Evolutionary conservation across 176 grass and related monocot species (phyloP).

Genomic region (Aegilops speltoides): DNA sequence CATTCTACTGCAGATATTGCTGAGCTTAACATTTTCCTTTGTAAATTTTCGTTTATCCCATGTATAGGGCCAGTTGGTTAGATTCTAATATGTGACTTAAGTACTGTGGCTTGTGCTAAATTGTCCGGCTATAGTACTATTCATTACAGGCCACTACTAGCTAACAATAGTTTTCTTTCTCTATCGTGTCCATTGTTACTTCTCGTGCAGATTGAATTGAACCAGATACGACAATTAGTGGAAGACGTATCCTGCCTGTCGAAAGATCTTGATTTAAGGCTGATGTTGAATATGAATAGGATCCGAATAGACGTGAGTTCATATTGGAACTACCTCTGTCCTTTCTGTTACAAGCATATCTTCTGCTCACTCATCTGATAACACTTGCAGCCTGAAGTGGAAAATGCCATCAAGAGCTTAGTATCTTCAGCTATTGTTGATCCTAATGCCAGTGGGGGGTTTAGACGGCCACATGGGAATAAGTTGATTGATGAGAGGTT

Average conservation of each 20-base stretch:
- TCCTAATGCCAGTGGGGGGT: constrained; percentile 57
- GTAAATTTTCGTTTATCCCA: neutral
- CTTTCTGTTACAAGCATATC: neutral
- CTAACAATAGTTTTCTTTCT: neutral
- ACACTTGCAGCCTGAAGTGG: constrained; percentile 50
- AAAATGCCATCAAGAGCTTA: constrained; percentile 43
- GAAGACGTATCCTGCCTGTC: constrained; percentile 66
- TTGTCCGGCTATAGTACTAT: neutral
- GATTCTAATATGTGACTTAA: neutral
- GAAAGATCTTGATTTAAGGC: constrained; percentile 65
- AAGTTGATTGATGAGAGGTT: constrained; percentile 49
- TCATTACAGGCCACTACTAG: neutral
- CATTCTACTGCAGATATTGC: constrained; percentile 5
- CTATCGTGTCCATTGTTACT: neutral
- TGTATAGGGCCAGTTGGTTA: neutral
- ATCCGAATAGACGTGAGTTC: constrained; percentile 52
- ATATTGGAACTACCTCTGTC: neutral
- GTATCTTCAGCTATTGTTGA: constrained; percentile 56
- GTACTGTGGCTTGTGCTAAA: neutral
- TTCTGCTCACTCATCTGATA: neutral
- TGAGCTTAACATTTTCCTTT: neutral
- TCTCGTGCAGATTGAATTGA: constrained; percentile 52
- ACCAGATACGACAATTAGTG: constrained; percentile 52
- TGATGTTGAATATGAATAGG: constrained; percentile 55
- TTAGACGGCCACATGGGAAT: constrained; percentile 60